A percentile compares a stretch with the other conserved stretches of the same genome.
phyloP scores from a whole-genome alignment of 2,329 filamentous ascomycete genomes.

The Colletotrichum coccodes region DNA sequence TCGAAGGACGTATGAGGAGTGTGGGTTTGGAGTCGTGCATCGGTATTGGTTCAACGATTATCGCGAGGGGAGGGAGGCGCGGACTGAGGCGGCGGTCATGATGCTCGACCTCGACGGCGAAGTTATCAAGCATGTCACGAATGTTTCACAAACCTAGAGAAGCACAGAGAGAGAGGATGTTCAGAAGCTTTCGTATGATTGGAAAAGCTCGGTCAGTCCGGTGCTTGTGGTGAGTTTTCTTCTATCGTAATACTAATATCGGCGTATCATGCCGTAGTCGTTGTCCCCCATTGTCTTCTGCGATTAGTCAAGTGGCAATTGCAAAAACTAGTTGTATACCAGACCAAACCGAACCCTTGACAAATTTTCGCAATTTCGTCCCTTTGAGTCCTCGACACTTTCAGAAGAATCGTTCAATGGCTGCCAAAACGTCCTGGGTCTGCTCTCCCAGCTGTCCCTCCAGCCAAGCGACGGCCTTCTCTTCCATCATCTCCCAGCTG shows the following conservation, averaged over 20 bases:
- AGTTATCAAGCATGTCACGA: background rate
- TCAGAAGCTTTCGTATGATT: background rate
- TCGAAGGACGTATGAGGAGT: conserved; percentile 7
- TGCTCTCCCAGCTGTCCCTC: conserved; percentile 12
- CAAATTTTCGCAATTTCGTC: too few species aligned
- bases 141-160: background rate
- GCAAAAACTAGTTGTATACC: background rate
- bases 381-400: background rate
- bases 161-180: background rate
- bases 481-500: conserved; percentile 72
- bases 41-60: conserved; percentile 30
- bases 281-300: background rate
- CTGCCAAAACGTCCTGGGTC: background rate
- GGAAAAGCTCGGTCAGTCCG: too few species aligned
- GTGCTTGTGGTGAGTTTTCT: background rate
- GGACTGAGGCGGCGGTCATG: conserved; percentile 30
- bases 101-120: background rate
- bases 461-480: conserved; percentile 67
- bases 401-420: background rate
- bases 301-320: background rate
- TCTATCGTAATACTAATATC: background rate
- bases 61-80: background rate
- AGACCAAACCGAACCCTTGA: too few species aligned
- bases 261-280: background rate
- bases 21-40: conserved; percentile 9